These are phyloP conservation scores for Lachnellula arida DNA, from an alignment of 2,329 filamentous ascomycete species.

Conservation along the genomic window DNA sequence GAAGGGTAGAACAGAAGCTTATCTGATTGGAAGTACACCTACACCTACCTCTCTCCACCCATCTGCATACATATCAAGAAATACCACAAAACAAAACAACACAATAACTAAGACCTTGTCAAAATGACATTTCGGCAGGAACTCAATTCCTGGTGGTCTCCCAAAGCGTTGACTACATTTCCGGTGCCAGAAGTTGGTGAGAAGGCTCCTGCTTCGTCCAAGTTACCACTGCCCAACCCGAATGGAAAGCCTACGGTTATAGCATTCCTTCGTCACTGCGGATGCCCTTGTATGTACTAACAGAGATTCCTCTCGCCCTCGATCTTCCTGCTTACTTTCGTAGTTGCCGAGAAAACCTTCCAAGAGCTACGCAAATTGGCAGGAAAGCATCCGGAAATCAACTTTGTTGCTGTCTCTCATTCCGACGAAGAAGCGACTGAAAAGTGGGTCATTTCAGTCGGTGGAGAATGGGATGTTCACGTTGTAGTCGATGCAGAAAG, in stretches of 20 bases:
- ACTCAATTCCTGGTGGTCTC: constrained; percentile 26
- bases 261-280: constrained; percentile 67
- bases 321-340: neutral
- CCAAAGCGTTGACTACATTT: constrained; percentile 34
- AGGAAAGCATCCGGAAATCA: constrained; percentile 42
- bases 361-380: constrained; percentile 49
- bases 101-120: neutral
- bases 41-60: too few species aligned
- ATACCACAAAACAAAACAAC: neutral
- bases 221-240: constrained; percentile 47
- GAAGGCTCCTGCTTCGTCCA: constrained; percentile 49
- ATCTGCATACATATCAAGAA: neutral
- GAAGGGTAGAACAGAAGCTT: too few species aligned
- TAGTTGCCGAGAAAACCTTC: constrained; percentile 60
- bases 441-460: constrained; percentile 26
- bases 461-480: constrained; percentile 40
- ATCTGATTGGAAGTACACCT: too few species aligned
- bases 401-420: constrained; percentile 61
- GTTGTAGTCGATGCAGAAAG: constrained; percentile 58
- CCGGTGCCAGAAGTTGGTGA: constrained; percentile 48
- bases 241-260: constrained; percentile 54
- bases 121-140: constrained; percentile 31
- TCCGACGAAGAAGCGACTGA: constrained; percentile 52
- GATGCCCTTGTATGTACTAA: constrained; percentile 60
- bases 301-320: neutral